These are phyloP conservation scores for Rubus parviflorus DNA, from an alignment of 306 rosid species.

Conservation along the genomic window DNA sequence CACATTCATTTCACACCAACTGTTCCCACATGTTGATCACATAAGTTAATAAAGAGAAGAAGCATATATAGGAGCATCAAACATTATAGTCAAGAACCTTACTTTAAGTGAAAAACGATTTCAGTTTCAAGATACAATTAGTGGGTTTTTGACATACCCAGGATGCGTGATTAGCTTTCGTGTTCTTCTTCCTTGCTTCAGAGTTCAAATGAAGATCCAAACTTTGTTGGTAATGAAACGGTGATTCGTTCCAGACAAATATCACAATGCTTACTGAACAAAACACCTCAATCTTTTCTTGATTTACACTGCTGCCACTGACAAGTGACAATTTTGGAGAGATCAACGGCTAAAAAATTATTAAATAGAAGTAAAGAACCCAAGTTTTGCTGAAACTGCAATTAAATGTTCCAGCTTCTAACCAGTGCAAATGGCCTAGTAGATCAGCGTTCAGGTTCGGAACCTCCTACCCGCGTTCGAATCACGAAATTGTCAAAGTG, in stretches of 20 bases:
- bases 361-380: not conserved
- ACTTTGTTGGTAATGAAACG: slow-evolving; percentile 14
- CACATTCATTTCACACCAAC: slow-evolving; percentile 8
- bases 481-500: no score
- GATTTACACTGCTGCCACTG: slow-evolving; percentile 35
- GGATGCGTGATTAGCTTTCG: slow-evolving; percentile 6
- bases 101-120: not conserved
- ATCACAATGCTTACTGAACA: slow-evolving; percentile 14
- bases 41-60: slow-evolving; percentile 12
- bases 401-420: no score
- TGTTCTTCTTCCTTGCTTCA: slow-evolving; percentile 22
- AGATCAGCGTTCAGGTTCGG: no score
- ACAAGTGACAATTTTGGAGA: not conserved
- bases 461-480: no score
- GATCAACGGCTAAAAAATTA: not conserved
- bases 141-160: slow-evolving; percentile 16
- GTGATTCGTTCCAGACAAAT: slow-evolving; percentile 11
- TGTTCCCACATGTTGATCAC: not conserved
- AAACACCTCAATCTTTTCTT: slow-evolving; percentile 5
- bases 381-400: not conserved
- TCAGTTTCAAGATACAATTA: not conserved
- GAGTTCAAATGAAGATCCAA: slow-evolving; percentile 17
- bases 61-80: slow-evolving; percentile 10
- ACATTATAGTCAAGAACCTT: not conserved
- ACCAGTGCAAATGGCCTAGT: no score